Base-by-base conservation (phyloP, 768 basidiomycete species). In the Sistotremastrum niveocremeum region DNA sequence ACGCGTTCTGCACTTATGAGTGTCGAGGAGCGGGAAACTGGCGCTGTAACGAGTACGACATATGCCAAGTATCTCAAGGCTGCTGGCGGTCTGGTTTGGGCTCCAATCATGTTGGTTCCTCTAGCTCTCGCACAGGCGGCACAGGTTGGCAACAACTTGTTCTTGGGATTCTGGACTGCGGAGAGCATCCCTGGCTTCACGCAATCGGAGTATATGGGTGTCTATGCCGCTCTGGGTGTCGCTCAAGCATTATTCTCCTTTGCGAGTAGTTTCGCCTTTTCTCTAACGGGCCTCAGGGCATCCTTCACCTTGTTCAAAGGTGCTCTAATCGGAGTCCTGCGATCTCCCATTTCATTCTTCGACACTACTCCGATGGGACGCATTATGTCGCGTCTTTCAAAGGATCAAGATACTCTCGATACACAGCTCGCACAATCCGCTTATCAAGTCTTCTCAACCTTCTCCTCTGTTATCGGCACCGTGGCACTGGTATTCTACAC, bases 141-240 rank as follows among this genome's bases (percentile, higher is more conserved):
- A 12, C 62, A 67, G 60, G 81, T 85, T 33, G 74, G 70, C 0
- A 79, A 74, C 51, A 79, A 72, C 33, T 57, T 88, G 4, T 76
- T 81, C 64, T 68, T 88, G 12, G 82, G 82, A 0, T 84, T 78
- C 52, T 88, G 84, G 84, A 77, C 78, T 0, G 66, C 68, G 1
- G 48, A 64, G 11, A 71, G 63, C n/a, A 71, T 85, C 11, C 48
- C 52, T 4, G 71, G 74, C 2, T 80, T 84, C 55, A 56, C 36
- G 3, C 73, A 81, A 56, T 73, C 71, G 0, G 64, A 77, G 34
- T 88, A 88, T 58, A 86, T 88, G 73, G 81, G 57, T 1, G 53
- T 69, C 2, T 72, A 72, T 54, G 68, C 67, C 8, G 63, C 61
- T 30, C 62, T 48, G 58, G 76, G 77, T 45, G 63, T 64, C 28